Evolutionary conservation across 208 protist genomes (phyloP).

Genomic region (Wallacemonas sp.): DNA sequence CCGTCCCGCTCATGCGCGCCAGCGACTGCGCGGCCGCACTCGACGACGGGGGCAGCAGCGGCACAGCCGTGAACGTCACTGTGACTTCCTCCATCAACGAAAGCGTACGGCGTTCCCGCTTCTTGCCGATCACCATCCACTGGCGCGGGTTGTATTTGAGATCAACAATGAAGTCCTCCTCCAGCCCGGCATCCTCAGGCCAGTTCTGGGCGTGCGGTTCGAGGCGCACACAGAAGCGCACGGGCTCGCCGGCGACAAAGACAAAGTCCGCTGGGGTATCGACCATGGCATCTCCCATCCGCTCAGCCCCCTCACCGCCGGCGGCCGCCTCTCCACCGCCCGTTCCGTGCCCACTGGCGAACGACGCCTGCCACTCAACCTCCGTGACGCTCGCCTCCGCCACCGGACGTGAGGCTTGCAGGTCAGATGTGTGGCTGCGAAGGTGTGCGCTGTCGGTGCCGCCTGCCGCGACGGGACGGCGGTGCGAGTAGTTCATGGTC

Average conservation of each 20-base stretch:
- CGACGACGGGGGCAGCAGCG: conserved; percentile 33
- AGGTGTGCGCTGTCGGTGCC: not conserved
- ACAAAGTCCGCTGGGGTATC: conserved; percentile 46
- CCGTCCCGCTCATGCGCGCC: conserved; percentile 4
- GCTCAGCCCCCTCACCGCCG: not conserved
- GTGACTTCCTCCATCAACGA: conserved; percentile 70
- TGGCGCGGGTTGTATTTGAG: conserved; percentile 58
- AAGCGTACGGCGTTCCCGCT: conserved; percentile 57
- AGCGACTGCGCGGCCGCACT: not conserved
- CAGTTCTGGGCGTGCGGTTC: conserved; percentile 78
- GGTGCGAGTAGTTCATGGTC: conserved; percentile 28
- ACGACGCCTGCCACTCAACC: not conserved
- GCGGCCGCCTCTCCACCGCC: not conserved
- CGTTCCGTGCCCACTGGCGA: not conserved
- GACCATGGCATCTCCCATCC: conserved; percentile 29
- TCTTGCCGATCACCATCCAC: conserved; percentile 83
- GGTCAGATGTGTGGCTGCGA: not conserved
- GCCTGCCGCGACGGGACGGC: no score
- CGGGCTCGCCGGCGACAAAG: conserved; percentile 74
- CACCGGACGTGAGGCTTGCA: not conserved
- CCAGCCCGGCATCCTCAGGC: conserved; percentile 56
- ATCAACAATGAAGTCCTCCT: conserved; percentile 77
- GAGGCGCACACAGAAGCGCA: conserved; percentile 68
- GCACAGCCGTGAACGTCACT: conserved; percentile 72
- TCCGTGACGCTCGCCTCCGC: not conserved